Base-by-base conservation (phyloP, 768 basidiomycete genomes). In the Mycena filopes region DNA sequence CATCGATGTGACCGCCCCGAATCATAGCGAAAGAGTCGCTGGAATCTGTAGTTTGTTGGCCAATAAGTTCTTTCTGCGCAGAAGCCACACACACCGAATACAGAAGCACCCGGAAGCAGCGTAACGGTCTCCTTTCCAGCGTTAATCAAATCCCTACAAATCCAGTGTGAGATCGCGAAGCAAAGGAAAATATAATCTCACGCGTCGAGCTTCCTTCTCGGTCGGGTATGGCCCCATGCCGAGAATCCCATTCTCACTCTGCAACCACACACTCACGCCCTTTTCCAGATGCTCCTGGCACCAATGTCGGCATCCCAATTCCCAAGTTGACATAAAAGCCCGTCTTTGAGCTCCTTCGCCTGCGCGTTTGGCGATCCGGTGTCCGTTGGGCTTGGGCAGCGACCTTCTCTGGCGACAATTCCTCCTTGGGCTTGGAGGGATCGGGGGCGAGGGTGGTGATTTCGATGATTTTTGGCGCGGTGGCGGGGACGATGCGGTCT, bases 11-110 rank as follows among this genome's bases (percentile, higher is more conserved):
- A 7, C 96, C 96, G 47, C 96, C 96, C 56, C 96, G 93, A 78
- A 98, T 98, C 96, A 98, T 98, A 13, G 92, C 93, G 73, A 98
- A 98, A 4, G 94, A 96, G 78, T 98, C 96, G 71, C 88, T 88
- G 4, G 95, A 96, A 78, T 96, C 93, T 92, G 65, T 26, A 50
- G 65, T 25, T 9, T 50, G 41, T 63, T 23, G 68, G 41, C 58
- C 53, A 38, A 20, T 11, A 36, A 9, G 2, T 5, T 36, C 15
- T 36, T 15, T 15, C 36, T 36, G 36, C 36, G 15, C 9, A 15
- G 26, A 56, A 40, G 41, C 23, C 16, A 29, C 28, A 75, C 89
- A 55, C 69, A 91, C 93, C 96, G 75, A 98, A 98, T 10, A 95
- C 80, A 5, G 96, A 91, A 29, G 95, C 94, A 26, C 96, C 96